phyloP scores from a whole-genome alignment of 148 eudicot species.

The Linanthus parryae region DNA sequence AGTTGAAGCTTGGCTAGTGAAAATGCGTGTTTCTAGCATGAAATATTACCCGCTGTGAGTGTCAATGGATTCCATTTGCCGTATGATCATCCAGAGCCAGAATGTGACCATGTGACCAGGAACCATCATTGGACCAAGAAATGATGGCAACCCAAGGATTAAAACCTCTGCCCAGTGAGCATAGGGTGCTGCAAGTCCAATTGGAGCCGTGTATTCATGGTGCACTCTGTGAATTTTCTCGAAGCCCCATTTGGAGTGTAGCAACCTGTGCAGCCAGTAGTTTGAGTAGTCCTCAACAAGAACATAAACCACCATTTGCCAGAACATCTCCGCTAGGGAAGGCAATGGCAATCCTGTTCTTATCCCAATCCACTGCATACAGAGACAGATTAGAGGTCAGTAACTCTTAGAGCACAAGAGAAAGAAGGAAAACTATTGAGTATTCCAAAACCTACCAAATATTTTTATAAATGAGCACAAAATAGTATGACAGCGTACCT shows the following conservation, averaged over 20 bases:
- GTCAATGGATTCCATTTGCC: slow-evolving; percentile 76
- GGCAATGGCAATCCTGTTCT: slow-evolving; percentile 71
- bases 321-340: slow-evolving; percentile 51
- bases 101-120: slow-evolving; percentile 83
- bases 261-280: slow-evolving; percentile 68
- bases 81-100: slow-evolving; percentile 66
- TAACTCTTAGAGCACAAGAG: no score
- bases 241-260: slow-evolving; percentile 68
- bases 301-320: slow-evolving; percentile 54
- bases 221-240: slow-evolving; percentile 75
- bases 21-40: no score
- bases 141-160: slow-evolving; percentile 66
- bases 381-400: no score
- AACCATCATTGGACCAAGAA: slow-evolving; percentile 73
- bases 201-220: slow-evolving; percentile 78
- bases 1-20: no score
- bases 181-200: slow-evolving; percentile 73
- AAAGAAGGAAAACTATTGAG: no score
- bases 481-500: no score
- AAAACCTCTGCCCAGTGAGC: slow-evolving; percentile 80
- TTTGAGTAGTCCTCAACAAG: slow-evolving; percentile 64
- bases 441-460: no score
- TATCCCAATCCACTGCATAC: slow-evolving; percentile 60
- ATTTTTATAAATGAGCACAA: no score
- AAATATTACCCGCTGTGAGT: slow-evolving; percentile 89